Conservation (phyloP, 495 filamentous ascomycete species). For the Xeromyces bisporus region DNA sequence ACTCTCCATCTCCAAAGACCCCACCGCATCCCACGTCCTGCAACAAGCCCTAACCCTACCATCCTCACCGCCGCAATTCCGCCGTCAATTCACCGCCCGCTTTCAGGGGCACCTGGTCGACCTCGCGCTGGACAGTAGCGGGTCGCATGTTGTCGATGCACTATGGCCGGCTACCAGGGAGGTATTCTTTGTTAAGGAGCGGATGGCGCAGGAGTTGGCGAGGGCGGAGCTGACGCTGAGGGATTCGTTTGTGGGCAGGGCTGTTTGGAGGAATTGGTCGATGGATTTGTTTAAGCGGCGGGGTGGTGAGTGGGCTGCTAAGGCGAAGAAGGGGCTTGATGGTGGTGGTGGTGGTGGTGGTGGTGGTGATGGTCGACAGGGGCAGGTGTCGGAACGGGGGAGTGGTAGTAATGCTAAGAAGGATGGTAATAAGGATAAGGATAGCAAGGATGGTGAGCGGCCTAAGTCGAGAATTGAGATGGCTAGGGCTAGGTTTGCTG, state of each 20-base stretch:
- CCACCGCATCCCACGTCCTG: slow-evolving; percentile 49
- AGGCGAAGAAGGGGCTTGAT: slow-evolving; percentile 41
- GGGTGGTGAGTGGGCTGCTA: slow-evolving; percentile 50
- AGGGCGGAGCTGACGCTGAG: slow-evolving; percentile 48
- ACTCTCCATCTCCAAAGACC: slow-evolving; percentile 36
- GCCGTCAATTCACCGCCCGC: slow-evolving; percentile 41
- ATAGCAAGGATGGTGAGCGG: slow-evolving; percentile 11
- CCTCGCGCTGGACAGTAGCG: slow-evolving; percentile 52
- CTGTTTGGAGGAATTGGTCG: slow-evolving; percentile 82
- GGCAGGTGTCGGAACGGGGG: too few relatives aligned
- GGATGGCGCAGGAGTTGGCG: slow-evolving; percentile 46
- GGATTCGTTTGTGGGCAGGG: slow-evolving; percentile 57
- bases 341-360: too few relatives aligned
- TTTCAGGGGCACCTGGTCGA: slow-evolving; percentile 42
- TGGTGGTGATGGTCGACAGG: too few relatives aligned
- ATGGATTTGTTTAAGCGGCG: slow-evolving; percentile 70
- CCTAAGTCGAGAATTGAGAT: slow-evolving; percentile 32
- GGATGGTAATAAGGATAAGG: slow-evolving; percentile 8
- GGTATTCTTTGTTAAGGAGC: slow-evolving; percentile 48
- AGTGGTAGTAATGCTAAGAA: background rate
- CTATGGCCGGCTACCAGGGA: slow-evolving; percentile 52
- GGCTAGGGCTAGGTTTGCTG: slow-evolving; percentile 29
- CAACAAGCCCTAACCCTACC: slow-evolving; percentile 47
- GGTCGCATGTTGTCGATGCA: slow-evolving; percentile 63
- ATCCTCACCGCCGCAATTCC: slow-evolving; percentile 39